Percentiles rank a stretch among this genome's conserved stretches.
phyloP scores from a whole-genome alignment of 345 rosid genomes.

The Eucalyptus dawsonii region DNA sequence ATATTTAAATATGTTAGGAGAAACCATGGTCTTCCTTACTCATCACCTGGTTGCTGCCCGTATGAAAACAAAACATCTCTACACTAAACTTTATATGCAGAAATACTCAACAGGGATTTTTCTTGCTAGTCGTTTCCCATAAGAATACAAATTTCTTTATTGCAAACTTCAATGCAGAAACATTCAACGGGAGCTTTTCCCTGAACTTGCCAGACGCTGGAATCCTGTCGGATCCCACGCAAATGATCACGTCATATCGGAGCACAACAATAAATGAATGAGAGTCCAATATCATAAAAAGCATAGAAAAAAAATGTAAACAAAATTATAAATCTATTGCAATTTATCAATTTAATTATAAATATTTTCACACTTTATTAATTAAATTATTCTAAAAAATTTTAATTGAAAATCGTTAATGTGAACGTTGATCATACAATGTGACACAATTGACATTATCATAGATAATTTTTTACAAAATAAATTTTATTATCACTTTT shows the following conservation, averaged over 20 bases:
- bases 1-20: background rate
- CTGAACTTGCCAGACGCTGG: background rate
- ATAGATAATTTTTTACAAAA: no score
- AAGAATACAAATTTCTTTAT: background rate
- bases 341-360: no score
- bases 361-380: no score
- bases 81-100: background rate
- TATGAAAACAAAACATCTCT: background rate
- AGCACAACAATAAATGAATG: background rate
- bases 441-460: accelerated
- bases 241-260: background rate
- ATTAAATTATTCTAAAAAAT: background rate
- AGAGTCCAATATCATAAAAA: background rate
- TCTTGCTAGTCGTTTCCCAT: background rate
- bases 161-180: background rate
- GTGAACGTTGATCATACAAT: accelerated
- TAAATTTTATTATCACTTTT: no score
- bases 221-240: background rate
- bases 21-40: background rate
- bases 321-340: no score
- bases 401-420: no score
- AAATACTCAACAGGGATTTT: background rate
- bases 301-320: no score
- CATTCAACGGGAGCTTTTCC: background rate
- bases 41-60: background rate